phyloP scores from a whole-genome alignment of 192 early-diverging fungal species.

The Pilobolus umbonatus region DNA sequence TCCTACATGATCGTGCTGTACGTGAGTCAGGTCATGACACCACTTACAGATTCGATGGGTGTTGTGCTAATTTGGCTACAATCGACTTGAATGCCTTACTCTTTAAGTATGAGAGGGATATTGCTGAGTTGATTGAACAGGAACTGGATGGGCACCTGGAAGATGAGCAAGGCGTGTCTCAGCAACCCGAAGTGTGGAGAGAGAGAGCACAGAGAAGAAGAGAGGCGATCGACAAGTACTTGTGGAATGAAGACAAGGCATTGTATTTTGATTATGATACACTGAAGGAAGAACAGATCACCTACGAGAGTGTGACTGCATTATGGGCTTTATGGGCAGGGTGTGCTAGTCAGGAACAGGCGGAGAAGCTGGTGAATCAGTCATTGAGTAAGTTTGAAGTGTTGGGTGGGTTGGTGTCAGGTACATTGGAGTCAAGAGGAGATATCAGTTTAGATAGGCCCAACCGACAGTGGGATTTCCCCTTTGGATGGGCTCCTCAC shows the following conservation, averaged over 20 bases:
- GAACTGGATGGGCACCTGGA: slow-evolving; percentile 49
- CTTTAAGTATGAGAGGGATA: slow-evolving; percentile 95
- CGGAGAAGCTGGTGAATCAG: slow-evolving; percentile 62
- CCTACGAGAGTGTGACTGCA: slow-evolving; percentile 87
- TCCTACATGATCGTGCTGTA: slow-evolving; percentile 96
- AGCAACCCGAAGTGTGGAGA: slow-evolving; percentile 56
- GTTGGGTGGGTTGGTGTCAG: slow-evolving; percentile 85
- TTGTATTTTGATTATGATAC: slow-evolving; percentile 94
- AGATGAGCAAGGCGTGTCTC: slow-evolving; percentile 33
- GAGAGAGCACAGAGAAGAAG: slow-evolving; percentile 57
- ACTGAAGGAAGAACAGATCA: slow-evolving; percentile 50
- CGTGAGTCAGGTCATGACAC: slow-evolving; percentile 98
- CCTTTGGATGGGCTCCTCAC: slow-evolving; percentile 97
- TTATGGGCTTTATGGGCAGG: slow-evolving; percentile 93
- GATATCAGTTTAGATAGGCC: slow-evolving; percentile 74
- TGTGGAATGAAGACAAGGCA: slow-evolving; percentile 77
- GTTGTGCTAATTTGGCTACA: slow-evolving; percentile 88
- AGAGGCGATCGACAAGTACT: slow-evolving; percentile 67
- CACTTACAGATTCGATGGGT: slow-evolving; percentile 86
- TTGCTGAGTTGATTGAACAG: slow-evolving; percentile 65
- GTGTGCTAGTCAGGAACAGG: slow-evolving; percentile 70
- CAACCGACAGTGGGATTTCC: slow-evolving; percentile 94
- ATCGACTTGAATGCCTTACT: slow-evolving; percentile 90
- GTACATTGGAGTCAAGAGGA: slow-evolving; percentile 89
- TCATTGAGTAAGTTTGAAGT: slow-evolving; percentile 84